Evolutionary conservation across 768 basidiomycete species (phyloP).

Genomic region (Megacollybia marginata): DNA sequence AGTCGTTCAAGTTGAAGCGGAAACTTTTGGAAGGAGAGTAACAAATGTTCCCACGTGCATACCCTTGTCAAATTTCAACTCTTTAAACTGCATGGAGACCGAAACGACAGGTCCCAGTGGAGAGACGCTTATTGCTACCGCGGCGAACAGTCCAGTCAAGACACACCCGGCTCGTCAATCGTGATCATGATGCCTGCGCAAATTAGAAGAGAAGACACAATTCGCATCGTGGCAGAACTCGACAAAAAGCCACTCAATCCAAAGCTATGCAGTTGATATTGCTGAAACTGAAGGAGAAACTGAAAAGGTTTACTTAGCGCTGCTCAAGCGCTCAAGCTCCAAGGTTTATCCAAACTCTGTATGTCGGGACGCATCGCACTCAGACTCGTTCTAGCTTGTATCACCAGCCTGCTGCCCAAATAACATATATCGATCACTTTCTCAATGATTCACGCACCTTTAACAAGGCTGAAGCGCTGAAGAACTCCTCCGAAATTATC

Average conservation of each 20-base stretch:
- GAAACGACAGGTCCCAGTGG: no score
- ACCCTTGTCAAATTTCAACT: no score
- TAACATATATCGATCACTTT: constrained; percentile 77
- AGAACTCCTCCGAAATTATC: constrained; percentile 80
- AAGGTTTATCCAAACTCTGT: constrained; percentile 90
- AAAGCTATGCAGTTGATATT: constrained; percentile 69
- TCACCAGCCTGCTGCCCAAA: constrained; percentile 70
- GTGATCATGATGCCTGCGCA: no score
- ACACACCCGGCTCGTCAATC: no score
- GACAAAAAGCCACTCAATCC: constrained; percentile 66
- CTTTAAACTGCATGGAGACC: no score
- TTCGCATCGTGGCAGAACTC: constrained; percentile 3
- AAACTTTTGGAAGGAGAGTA: no score
- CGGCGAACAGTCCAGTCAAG: neutral
- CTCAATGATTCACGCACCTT: constrained; percentile 57
- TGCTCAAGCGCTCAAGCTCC: no score
- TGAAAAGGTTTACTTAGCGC: constrained; percentile 71
- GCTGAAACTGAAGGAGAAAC: constrained; percentile 75
- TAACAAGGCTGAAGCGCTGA: constrained; percentile 77
- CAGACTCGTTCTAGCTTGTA: constrained; percentile 8
- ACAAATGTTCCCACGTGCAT: no score
- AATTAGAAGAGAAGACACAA: neutral
- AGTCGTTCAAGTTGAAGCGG: no score
- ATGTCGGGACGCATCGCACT: constrained; percentile 30
- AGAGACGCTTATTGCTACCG: neutral